Evolutionary conservation across 2,329 filamentous ascomycete genomes (phyloP).

Genomic region (Sporothrix sp.): DNA sequence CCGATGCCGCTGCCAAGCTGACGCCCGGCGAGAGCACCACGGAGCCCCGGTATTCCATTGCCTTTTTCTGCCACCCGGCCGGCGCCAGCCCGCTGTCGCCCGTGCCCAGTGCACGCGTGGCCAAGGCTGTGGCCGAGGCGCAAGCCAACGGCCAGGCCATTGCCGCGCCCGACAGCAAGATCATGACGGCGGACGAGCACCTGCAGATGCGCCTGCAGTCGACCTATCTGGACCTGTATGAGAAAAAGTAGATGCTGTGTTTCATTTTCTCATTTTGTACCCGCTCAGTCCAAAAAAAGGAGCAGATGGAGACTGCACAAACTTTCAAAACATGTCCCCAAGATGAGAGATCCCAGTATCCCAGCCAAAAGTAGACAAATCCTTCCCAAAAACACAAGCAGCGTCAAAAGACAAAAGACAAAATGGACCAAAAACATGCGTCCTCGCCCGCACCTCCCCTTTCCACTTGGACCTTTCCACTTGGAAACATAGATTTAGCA

Average conservation of each 20-base stretch:
- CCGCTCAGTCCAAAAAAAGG: neutral
- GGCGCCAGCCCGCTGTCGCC: conserved; percentile 41
- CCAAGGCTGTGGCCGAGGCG: conserved; percentile 27
- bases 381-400: neutral
- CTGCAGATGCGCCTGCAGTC: conserved; percentile 50
- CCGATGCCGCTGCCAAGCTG: conserved; percentile 13
- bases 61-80: conserved; percentile 58
- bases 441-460: too few relatives aligned
- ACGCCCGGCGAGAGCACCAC: conserved; percentile 36
- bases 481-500: too few relatives aligned
- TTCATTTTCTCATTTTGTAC: neutral
- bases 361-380: neutral
- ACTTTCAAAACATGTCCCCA: neutral
- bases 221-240: conserved; percentile 48
- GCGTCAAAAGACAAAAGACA: neutral
- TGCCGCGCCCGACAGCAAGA: conserved; percentile 30
- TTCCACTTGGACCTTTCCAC: too few relatives aligned
- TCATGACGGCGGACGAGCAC: conserved; percentile 55
- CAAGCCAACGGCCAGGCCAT: conserved; percentile 6
- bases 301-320: neutral
- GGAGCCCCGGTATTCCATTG: conserved; percentile 54
- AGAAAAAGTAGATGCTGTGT: conserved; percentile 13
- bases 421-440: neutral
- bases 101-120: conserved; percentile 51
- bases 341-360: conserved; percentile 1